phyloP scores from a whole-genome alignment of 805 yeast species.

The Debaryomyces hansenii region DNA sequence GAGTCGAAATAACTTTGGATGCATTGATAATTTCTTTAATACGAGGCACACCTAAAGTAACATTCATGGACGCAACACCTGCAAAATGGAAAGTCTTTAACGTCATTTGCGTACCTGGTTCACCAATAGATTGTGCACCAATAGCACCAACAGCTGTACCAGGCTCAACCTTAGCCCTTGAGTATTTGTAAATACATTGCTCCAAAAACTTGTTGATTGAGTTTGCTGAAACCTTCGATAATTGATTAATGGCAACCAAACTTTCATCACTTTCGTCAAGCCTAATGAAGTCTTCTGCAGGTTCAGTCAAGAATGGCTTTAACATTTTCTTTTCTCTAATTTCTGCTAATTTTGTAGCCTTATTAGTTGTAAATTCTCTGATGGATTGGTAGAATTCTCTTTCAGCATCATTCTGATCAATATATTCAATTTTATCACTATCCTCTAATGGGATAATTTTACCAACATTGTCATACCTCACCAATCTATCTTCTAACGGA shows the following conservation, averaged over 20 bases:
- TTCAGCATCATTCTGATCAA: slow-evolving; percentile 87
- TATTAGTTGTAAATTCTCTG: slow-evolving; percentile 57
- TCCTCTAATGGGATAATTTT: slow-evolving; percentile 45
- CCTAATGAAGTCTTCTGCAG: slow-evolving; percentile 41
- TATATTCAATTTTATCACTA: slow-evolving; percentile 54
- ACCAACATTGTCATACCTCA: slow-evolving; percentile 77
- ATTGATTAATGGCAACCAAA: slow-evolving; percentile 56
- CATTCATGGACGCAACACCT: slow-evolving; percentile 99
- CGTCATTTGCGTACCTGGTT: slow-evolving; percentile 99
- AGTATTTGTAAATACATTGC: slow-evolving; percentile 78
- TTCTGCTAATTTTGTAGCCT: slow-evolving; percentile 56
- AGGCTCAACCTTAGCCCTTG: slow-evolving; percentile 91
- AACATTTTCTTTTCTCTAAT: slow-evolving; percentile 57
- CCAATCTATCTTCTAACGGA: slow-evolving; percentile 60
- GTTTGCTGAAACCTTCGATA: slow-evolving; percentile 62
- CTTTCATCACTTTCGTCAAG: slow-evolving; percentile 31
- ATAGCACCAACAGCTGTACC: slow-evolving; percentile 99
- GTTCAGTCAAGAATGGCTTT: slow-evolving; percentile 39
- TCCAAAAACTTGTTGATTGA: slow-evolving; percentile 67
- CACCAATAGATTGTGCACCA: slow-evolving; percentile 99
- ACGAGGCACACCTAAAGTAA: slow-evolving; percentile 98
- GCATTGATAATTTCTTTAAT: slow-evolving; percentile 98
- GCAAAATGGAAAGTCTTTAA: slow-evolving; percentile 93
- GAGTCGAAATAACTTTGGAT: slow-evolving; percentile 91
- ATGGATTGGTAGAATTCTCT: slow-evolving; percentile 80